Conservation (phyloP, 73 alveolate species). For the Tetrahymena borealis region DNA sequence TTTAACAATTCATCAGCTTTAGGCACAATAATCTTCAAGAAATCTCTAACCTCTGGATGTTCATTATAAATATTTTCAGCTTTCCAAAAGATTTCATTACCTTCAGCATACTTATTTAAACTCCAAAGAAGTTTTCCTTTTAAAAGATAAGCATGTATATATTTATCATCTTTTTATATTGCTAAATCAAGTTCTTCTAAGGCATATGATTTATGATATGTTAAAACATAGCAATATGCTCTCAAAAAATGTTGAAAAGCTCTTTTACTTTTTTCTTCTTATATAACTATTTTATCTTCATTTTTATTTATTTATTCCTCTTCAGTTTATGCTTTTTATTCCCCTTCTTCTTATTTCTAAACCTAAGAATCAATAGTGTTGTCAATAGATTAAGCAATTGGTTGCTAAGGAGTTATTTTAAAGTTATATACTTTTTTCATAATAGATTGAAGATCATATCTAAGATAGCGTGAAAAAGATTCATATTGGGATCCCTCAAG, state of each 20-base stretch:
- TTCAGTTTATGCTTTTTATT: too few relatives aligned
- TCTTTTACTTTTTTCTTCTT: neutral
- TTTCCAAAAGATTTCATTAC: neutral
- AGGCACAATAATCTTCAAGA: constrained; percentile 8
- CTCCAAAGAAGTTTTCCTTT: neutral
- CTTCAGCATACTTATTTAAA: neutral
- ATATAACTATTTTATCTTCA: neutral
- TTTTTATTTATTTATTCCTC: too few relatives aligned
- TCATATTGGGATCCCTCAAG: neutral
- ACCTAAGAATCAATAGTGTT: too few relatives aligned
- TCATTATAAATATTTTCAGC: neutral
- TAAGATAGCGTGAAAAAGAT: neutral
- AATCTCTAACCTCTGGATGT: constrained; percentile 22
- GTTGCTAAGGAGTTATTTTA: neutral
- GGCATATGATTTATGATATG: neutral
- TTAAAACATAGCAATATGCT: neutral
- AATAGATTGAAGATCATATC: neutral
- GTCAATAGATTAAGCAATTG: too few relatives aligned
- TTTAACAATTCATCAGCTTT: neutral
- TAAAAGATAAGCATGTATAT: neutral
- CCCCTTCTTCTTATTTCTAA: too few relatives aligned
- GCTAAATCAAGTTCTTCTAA: neutral
- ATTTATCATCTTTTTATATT: neutral
- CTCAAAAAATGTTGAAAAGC: neutral
- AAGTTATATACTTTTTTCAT: neutral